Base-by-base conservation (phyloP, 1,284 basidiomycete genomes). In the Salmacisia buchloeana region DNA sequence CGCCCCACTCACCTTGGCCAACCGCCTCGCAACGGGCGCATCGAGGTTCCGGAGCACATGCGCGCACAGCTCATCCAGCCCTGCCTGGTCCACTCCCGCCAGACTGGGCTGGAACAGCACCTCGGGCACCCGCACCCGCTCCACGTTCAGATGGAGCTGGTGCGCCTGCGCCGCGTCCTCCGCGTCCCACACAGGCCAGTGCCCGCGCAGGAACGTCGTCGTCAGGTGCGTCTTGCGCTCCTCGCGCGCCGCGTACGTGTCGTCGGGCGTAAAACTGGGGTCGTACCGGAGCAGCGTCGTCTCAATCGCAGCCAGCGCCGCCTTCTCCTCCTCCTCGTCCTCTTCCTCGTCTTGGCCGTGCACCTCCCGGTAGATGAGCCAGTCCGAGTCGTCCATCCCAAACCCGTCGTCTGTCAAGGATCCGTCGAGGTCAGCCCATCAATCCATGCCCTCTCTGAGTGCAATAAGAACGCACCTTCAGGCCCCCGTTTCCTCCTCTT, bases 291-390 rank as follows among this genome's bases (percentile, higher is more conserved):
- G 85, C 23, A 98, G 83, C 72, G 91, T 89, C 66, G 84, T 83
- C 81, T 99, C 94, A 63, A 98, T 83, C 0, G 83, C 75, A 49
- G 88, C 84, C 10, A 98, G 84, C 52, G 87, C 85, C 5, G 83
- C 83, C 33, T 90, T 80, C 72, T 97, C 93, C 2, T 97, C 94
- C 75, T 97, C 94, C 81, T 98, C 94, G 63, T 96, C 94, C 0
- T 92, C 94, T 1, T 92, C 94, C n/a, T 87, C 87, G 2, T 89
- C 89, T 1, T 88, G 87, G 2, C 85, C 88, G 72, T 91, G 91
- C 64, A 99, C 94, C 82, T 97, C 94, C 63, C 94, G 90, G 79
- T 98, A 98, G 59, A 98, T 93, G 0, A 89, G 89, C 94, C 96
- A 98, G 80, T 98, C 94, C 18, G 89, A 91, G 76, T 98, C 94